phyloP scores from a whole-genome alignment of 2,329 filamentous ascomycete genomes.

The Aspergillus eucalypticola region DNA sequence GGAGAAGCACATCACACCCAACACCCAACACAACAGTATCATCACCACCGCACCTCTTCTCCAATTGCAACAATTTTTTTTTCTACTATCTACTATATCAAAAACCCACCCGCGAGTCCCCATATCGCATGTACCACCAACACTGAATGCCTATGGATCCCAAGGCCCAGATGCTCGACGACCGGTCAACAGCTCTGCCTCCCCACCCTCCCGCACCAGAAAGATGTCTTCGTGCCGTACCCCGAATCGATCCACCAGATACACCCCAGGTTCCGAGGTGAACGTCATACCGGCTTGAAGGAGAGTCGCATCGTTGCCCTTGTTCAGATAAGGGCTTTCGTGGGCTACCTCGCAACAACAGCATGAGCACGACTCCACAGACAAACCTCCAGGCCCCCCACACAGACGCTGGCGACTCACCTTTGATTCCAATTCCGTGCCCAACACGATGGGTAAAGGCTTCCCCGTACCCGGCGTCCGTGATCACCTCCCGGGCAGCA shows the following conservation, averaged over 20 bases:
- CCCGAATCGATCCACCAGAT: conserved; percentile 61
- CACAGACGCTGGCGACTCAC: conserved; percentile 9
- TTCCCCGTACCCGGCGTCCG: conserved; percentile 58
- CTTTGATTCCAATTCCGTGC: conserved; percentile 67
- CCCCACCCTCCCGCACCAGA: conserved; percentile 55
- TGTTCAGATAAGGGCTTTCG: conserved; percentile 65
- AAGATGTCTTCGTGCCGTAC: conserved; percentile 65
- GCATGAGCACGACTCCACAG: not conserved
- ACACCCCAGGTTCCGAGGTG: conserved; percentile 65
- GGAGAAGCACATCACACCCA: too few species aligned
- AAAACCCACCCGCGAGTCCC: too few species aligned
- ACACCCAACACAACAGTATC: too few species aligned
- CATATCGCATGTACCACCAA: too few species aligned
- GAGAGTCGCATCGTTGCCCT: conserved; percentile 54
- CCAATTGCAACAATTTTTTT: too few species aligned
- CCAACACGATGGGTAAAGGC: conserved; percentile 64
- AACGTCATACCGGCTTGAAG: conserved; percentile 63
- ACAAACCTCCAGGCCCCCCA: too few species aligned
- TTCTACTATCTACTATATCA: too few species aligned
- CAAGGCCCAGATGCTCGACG: conserved; percentile 55
- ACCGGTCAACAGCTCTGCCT: conserved; percentile 59
- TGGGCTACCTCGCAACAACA: conserved; percentile 42
- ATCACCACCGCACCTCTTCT: too few species aligned
- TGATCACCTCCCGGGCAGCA: conserved; percentile 60
- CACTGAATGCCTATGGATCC: conserved; percentile 43